Evolutionary conservation across 495 filamentous ascomycete species (phyloP).

Genomic region (Apodospora peruviana): DNA sequence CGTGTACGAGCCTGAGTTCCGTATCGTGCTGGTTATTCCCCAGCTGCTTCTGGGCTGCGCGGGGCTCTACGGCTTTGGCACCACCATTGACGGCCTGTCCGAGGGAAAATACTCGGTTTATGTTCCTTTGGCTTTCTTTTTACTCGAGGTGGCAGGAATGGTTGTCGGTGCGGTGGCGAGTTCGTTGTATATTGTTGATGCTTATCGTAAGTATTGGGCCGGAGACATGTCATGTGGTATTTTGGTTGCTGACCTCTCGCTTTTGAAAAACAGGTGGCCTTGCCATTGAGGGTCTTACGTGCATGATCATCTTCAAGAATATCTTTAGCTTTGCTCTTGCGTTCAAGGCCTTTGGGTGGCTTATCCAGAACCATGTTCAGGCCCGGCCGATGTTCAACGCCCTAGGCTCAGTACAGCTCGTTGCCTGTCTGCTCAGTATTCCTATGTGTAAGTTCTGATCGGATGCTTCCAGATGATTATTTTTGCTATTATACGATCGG

Average conservation of each 20-base stretch:
- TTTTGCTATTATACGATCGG: not conserved
- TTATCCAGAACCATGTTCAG: constrained; percentile 52
- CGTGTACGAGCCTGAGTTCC: constrained; percentile 87
- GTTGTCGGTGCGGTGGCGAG: constrained; percentile 82
- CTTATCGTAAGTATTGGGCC: constrained; percentile 62
- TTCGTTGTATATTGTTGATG: constrained; percentile 90
- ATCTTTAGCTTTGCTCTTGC: constrained; percentile 85
- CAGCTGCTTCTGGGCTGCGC: constrained; percentile 71
- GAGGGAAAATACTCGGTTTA: constrained; percentile 57
- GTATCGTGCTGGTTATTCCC: constrained; percentile 73
- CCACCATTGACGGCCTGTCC: constrained; percentile 52
- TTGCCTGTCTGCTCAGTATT: constrained; percentile 64
- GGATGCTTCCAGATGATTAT: not conserved
- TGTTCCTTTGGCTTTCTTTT: constrained; percentile 73
- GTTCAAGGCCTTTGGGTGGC: constrained; percentile 76
- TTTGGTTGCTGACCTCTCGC: not conserved
- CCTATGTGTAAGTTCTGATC: constrained; percentile 65
- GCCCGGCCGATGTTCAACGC: constrained; percentile 56
- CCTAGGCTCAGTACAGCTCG: constrained; percentile 70
- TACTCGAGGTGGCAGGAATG: constrained; percentile 75
- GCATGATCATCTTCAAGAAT: constrained; percentile 85
- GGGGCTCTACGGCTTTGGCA: constrained; percentile 82
- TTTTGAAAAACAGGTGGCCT: constrained; percentile 54
- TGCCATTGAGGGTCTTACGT: constrained; percentile 86
- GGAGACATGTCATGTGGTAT: not conserved